phyloP scores from a whole-genome alignment of 2,329 filamentous ascomycete species.

The Hymenoscyphus repandus region DNA sequence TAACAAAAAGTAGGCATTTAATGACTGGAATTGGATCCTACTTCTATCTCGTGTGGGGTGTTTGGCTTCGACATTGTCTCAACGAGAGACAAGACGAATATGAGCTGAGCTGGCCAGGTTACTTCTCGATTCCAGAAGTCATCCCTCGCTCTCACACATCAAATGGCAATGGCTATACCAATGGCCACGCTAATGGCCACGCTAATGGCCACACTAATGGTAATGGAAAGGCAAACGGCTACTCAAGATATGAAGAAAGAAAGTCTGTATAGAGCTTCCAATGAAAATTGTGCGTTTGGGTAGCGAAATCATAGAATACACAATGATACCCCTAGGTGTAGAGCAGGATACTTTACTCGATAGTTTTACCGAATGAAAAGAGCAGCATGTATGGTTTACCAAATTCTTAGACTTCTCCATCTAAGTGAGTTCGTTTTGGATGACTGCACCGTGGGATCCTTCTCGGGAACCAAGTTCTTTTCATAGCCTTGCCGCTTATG shows the following conservation, averaged over 20 bases:
- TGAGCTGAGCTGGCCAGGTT: slow-evolving; percentile 56
- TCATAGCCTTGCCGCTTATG: neutral
- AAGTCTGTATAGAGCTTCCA: slow-evolving; percentile 17
- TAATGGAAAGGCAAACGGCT: slow-evolving; percentile 5
- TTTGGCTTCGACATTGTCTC: slow-evolving; percentile 65
- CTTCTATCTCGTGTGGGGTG: slow-evolving; percentile 66
- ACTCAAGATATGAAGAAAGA: slow-evolving; percentile 17
- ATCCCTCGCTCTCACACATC: slow-evolving; percentile 15
- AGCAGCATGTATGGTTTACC: too few relatives aligned
- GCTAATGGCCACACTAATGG: slow-evolving; percentile 5
- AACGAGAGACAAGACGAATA: slow-evolving; percentile 63
- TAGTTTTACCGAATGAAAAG: too few relatives aligned
- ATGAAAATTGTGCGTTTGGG: neutral
- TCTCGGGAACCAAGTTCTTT: neutral
- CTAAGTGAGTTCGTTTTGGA: too few relatives aligned
- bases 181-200: slow-evolving; percentile 11
- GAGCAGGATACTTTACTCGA: too few relatives aligned
- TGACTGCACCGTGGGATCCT: too few relatives aligned
- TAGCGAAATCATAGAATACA: slow-evolving; percentile 8
- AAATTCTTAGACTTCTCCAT: too few relatives aligned
- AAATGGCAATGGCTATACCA: slow-evolving; percentile 3
- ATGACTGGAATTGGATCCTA: slow-evolving; percentile 68
- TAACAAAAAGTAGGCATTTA: slow-evolving; percentile 46
- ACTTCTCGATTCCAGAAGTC: slow-evolving; percentile 39
- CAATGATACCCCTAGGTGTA: slow-evolving; percentile 8